Base-by-base conservation (phyloP, 2,329 filamentous ascomycete genomes). In the Pezicula rhizophila region DNA sequence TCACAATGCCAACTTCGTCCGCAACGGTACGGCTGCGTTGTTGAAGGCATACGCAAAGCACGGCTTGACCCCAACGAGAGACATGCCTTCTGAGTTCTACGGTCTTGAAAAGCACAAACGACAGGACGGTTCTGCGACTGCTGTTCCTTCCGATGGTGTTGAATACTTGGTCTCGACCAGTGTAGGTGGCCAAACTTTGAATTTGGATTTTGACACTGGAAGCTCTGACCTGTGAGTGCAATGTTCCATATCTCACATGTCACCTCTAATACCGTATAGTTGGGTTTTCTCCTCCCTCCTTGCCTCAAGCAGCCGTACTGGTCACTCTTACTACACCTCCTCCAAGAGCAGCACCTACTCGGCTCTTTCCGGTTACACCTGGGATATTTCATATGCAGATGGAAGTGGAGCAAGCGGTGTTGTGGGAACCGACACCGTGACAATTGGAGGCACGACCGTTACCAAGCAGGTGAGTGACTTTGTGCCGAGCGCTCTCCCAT, bases 351-450 rank as follows among this genome's bases (percentile, higher is more conserved):
- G 38, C 11, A 62, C 60, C 15, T 64, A 50, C 57, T 52, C 59
- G 33, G 15, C 46, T 8, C 44, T 62, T 26, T 47, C 51, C 0
- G 59, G 60, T 8, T 59, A 57, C 34, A 58, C 57, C 5, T 62
- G 64, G 64, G 38, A 49, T 1, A 65, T 66, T 26, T 5, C 20
- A 2, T 67, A 67, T 41, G 61, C 45, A 3, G 68, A 71, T 68
- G 68, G 62, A 8, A 61, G 57, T 14, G 63, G 59, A 38, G 66
- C 64, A 11, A 59, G 54, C 18, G 65, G 64, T 8, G 53, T 42
- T 14, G 62, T 64, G 8, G 63, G 61, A 11, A 63, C 57, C 8
- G 64, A 66, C 42, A 64, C 57, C n/a, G 64, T 67, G 1, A 59
- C 46, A 5, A 55, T 67, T 35, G 64, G 64, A 2, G 51, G 52